Conservation (phyloP, 257 asterid genomes). For the Ballota nigra region DNA sequence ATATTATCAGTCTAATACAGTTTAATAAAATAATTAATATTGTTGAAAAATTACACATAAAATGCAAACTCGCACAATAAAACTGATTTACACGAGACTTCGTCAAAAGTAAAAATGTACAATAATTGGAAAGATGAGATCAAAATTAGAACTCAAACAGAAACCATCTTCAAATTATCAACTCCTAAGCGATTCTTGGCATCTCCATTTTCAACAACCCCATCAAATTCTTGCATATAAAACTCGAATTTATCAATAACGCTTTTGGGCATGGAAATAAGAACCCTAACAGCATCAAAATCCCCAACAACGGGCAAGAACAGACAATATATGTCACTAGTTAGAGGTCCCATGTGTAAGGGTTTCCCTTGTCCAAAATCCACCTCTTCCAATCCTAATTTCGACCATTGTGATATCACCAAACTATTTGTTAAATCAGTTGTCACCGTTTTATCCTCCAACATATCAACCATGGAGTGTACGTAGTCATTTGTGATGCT, state of each 20-base stretch:
- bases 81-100: no score
- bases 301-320: constrained; percentile 62
- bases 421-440: constrained; percentile 54
- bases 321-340: constrained; percentile 68
- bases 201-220: constrained; percentile 31
- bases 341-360: constrained; percentile 66
- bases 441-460: constrained; percentile 39
- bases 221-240: constrained; percentile 51
- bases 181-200: constrained; percentile 29
- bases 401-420: constrained; percentile 86
- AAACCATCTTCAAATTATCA: constrained; percentile 38
- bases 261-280: constrained; percentile 65
- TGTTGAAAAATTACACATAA: no score
- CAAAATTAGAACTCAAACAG: constrained; percentile 35
- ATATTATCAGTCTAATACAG: no score
- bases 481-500: constrained; percentile 35
- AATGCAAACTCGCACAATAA: no score
- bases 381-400: constrained; percentile 68
- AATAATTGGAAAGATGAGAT: neutral
- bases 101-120: neutral
- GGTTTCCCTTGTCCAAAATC: constrained; percentile 82
- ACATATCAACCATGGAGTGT: constrained; percentile 48
- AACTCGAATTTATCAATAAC: constrained; percentile 49
- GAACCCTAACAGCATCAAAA: constrained; percentile 45
- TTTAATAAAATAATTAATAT: no score